Evolutionary conservation across 208 protist genomes (phyloP).

Genomic region (Naegleria lovaniensis): DNA sequence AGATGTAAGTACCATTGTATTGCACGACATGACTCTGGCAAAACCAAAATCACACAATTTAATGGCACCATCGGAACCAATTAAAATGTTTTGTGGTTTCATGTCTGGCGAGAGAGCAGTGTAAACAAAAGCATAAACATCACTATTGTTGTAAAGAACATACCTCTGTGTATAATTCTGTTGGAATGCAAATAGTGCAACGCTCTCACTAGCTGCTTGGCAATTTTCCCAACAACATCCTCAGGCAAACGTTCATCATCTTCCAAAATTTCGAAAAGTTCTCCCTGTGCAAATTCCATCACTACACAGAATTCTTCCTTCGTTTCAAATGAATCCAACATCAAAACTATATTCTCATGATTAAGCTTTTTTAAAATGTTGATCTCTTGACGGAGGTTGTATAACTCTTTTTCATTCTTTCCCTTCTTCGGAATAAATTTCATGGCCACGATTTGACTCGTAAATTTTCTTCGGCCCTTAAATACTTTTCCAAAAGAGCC

Average conservation of each 20-base stretch:
- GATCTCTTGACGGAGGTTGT: slow-evolving; percentile 83
- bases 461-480: slow-evolving; percentile 80
- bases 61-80: slow-evolving; percentile 81
- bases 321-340: slow-evolving; percentile 94
- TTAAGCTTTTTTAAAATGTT: slow-evolving; percentile 87
- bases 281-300: slow-evolving; percentile 82
- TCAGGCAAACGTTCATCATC: slow-evolving; percentile 77
- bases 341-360: slow-evolving; percentile 91
- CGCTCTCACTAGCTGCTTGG: slow-evolving; percentile 89
- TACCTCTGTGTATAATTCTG: slow-evolving; percentile 89
- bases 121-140: slow-evolving; percentile 33
- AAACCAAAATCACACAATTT: slow-evolving; percentile 98
- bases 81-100: slow-evolving; percentile 91
- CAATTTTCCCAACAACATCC: slow-evolving; percentile 77
- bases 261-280: slow-evolving; percentile 86
- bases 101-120: slow-evolving; percentile 58
- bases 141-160: slow-evolving; percentile 21
- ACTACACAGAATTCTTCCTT: slow-evolving; percentile 81
- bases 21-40: slow-evolving; percentile 85
- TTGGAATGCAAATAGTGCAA: slow-evolving; percentile 92
- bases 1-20: slow-evolving; percentile 86
- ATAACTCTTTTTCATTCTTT: slow-evolving; percentile 84
- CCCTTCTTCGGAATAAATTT: slow-evolving; percentile 93
- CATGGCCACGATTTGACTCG: slow-evolving; percentile 90
- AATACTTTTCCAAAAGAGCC: slow-evolving; percentile 97